Conservation (phyloP, 352 stramenopile genomes). For the Pythium vanterpoolii region DNA sequence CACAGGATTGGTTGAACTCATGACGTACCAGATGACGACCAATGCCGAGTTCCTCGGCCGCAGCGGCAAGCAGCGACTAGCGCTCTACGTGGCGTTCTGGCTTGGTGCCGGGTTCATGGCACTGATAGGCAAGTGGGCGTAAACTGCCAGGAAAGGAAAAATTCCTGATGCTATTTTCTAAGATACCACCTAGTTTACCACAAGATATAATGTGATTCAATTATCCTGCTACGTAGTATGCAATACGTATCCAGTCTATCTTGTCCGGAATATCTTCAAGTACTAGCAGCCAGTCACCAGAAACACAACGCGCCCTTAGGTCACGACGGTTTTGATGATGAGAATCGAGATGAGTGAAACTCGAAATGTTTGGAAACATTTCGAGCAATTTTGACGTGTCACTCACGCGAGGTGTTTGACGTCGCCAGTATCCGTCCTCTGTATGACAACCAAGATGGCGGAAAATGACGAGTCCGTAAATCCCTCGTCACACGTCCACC, state of each 20-base stretch:
- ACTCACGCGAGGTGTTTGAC: background rate
- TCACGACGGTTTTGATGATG: too few relatives aligned
- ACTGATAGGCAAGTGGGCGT: conserved; percentile 70
- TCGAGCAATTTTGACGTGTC: background rate
- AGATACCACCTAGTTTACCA: too few relatives aligned
- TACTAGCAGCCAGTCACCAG: too few relatives aligned
- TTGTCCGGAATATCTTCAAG: too few relatives aligned
- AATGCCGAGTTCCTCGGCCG: conserved; percentile 55
- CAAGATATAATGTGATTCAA: too few relatives aligned
- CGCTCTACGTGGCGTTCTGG: conserved; percentile 45
- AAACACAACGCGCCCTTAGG: too few relatives aligned
- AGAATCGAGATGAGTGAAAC: too few relatives aligned
- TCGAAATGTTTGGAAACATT: background rate
- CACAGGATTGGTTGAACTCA: conserved; percentile 56
- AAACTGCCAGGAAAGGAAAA: too few relatives aligned
- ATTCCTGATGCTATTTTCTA: too few relatives aligned
- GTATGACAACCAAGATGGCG: background rate
- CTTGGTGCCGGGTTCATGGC: conserved; percentile 57
- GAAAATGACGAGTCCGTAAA: background rate
- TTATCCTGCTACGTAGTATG: too few relatives aligned
- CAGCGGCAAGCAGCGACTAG: conserved; percentile 28
- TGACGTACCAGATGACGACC: conserved; percentile 72
- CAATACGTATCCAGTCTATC: too few relatives aligned
- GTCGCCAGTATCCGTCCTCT: background rate
- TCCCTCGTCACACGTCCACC: background rate